phyloP scores from a whole-genome alignment of 129 eudicot genomes.

The Lactuca sativa region DNA sequence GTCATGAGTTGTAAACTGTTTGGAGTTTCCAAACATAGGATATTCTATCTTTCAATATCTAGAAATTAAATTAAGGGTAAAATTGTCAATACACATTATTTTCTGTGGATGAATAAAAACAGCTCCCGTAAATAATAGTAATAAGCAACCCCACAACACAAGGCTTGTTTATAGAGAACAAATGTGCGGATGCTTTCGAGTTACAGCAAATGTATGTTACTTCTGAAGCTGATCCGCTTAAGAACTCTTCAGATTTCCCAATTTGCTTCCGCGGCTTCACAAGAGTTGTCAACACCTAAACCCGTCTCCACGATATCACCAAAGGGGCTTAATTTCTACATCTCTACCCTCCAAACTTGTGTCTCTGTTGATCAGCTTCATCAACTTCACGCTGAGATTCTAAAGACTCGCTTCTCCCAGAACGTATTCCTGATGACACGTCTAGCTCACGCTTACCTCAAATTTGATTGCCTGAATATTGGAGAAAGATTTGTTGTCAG shows the following conservation, averaged over 20 bases:
- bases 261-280: not conserved
- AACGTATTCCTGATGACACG: constrained; percentile 32
- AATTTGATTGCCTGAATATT: constrained; percentile 3
- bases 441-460: constrained; percentile 36
- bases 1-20: no score
- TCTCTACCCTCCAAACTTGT: constrained; percentile 27
- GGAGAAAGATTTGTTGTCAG: constrained; percentile 12
- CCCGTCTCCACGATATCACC: not conserved
- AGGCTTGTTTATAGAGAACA: not conserved
- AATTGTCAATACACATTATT: no score
- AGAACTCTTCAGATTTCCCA: constrained; percentile 1
- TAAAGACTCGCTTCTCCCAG: constrained; percentile 20
- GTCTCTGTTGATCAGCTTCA: constrained; percentile 18
- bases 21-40: no score
- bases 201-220: not conserved
- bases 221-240: not conserved
- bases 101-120: no score
- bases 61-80: no score
- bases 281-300: not conserved
- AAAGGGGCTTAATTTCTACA: constrained; percentile 25
- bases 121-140: no score
- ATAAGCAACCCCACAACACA: no score
- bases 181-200: not conserved
- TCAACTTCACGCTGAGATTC: constrained; percentile 33
- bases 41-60: no score